These are phyloP conservation scores for Protomyces inouyei DNA, from an alignment of 1,139 yeast genomes.

Conservation along the genomic window DNA sequence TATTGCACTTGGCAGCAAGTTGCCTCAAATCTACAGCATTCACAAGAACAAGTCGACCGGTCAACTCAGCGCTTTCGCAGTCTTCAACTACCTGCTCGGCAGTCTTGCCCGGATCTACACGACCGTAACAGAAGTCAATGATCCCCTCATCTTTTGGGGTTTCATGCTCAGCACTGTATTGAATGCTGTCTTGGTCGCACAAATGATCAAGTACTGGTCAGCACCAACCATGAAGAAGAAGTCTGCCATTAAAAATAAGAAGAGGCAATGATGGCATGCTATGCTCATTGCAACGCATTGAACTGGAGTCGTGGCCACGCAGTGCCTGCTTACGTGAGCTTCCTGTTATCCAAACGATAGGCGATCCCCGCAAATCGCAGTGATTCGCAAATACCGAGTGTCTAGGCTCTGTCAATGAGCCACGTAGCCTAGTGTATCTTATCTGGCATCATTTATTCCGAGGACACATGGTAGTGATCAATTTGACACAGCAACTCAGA, in stretches of 20 bases:
- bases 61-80: constrained; percentile 52
- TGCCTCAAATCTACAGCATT: constrained; percentile 55
- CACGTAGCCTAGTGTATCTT: no score
- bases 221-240: background rate
- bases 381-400: no score
- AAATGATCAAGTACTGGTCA: constrained; percentile 41
- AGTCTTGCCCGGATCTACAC: constrained; percentile 56
- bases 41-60: constrained; percentile 50
- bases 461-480: no score
- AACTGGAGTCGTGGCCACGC: no score
- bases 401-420: no score
- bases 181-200: constrained; percentile 40
- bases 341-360: no score
- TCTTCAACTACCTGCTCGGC: constrained; percentile 54
- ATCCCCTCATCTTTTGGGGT: constrained; percentile 39
- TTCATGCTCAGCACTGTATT: constrained; percentile 39
- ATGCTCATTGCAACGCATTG: no score
- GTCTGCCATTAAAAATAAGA: background rate
- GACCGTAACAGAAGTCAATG: constrained; percentile 46
- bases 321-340: no score
- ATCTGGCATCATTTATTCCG: no score
- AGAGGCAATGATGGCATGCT: background rate
- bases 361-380: no score
- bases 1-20: constrained; percentile 49
- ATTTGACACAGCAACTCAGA: no score